Evolutionary conservation across 108 stramenopile species (phyloP).

Genomic region (Nitzschia putrida): DNA sequence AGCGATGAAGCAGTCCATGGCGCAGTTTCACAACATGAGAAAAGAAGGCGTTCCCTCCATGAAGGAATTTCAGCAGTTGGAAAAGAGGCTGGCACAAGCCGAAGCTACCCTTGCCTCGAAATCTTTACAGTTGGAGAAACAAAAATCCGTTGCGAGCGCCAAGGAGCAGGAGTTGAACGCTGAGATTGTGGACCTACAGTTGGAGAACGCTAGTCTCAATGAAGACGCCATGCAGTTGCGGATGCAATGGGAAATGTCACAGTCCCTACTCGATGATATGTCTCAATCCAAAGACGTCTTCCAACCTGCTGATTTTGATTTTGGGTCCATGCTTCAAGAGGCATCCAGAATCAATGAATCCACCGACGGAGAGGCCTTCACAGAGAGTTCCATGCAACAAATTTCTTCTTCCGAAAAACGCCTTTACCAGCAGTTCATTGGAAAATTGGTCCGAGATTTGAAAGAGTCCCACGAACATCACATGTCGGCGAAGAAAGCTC

Average conservation of each 20-base stretch:
- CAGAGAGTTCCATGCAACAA: too few relatives aligned
- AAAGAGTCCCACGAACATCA: too few relatives aligned
- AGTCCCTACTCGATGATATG: slow-evolving; percentile 18
- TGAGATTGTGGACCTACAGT: slow-evolving; percentile 7
- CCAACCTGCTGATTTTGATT: too few relatives aligned
- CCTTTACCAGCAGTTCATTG: too few relatives aligned
- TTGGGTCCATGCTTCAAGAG: too few relatives aligned
- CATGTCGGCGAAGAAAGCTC: too few relatives aligned
- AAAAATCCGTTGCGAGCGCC: background rate
- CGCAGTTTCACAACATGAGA: background rate
- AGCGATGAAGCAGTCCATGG: slow-evolving; percentile 3
- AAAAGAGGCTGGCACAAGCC: background rate
- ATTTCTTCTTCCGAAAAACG: too few relatives aligned
- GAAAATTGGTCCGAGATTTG: too few relatives aligned
- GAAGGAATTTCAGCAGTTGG: background rate
- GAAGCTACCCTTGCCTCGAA: background rate
- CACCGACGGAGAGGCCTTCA: too few relatives aligned
- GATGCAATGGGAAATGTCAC: slow-evolving; percentile 27
- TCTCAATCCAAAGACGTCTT: background rate
- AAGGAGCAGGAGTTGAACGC: slow-evolving; percentile 5
- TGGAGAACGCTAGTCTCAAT: slow-evolving; percentile 6
- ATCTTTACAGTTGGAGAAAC: background rate
- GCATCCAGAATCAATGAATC: too few relatives aligned
- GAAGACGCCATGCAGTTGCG: background rate
- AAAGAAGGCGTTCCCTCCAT: background rate